Conservation (phyloP, 2,329 filamentous ascomycete species). For the Dothistroma pini region DNA sequence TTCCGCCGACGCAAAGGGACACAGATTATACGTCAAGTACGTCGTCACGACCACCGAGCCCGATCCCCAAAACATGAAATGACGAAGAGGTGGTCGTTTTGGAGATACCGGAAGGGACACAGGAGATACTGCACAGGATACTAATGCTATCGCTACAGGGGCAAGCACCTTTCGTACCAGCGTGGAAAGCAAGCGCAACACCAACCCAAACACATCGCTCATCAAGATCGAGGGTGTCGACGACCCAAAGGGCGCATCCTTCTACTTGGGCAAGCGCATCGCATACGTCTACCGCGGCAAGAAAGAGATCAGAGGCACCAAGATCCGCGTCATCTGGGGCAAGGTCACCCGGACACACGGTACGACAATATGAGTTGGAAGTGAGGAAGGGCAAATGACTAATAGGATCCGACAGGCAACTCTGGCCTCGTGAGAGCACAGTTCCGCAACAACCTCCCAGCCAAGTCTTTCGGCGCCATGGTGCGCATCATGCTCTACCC, state of each 20-base stretch:
- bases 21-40: conserved; percentile 37
- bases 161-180: conserved; percentile 97
- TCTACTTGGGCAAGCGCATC: conserved; percentile 99
- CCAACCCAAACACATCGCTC: conserved; percentile 75
- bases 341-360: conserved; percentile 95
- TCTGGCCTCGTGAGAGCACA: conserved; percentile 96
- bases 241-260: conserved; percentile 83
- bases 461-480: conserved; percentile 82
- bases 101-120: background rate
- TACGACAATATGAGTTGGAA: conserved; percentile 43
- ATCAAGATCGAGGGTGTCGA: conserved; percentile 99
- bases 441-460: conserved; percentile 93
- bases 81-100: background rate
- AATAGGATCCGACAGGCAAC: conserved; percentile 63
- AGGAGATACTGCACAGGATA: background rate
- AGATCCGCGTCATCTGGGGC: conserved; percentile 98
- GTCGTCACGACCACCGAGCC: conserved; percentile 7
- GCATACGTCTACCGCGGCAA: conserved; percentile 97
- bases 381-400: conserved; percentile 13
- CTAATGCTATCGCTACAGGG: conserved; percentile 54
- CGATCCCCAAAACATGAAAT: background rate
- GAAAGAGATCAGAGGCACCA: conserved; percentile 93
- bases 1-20: conserved; percentile 26
- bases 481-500: conserved; percentile 42
- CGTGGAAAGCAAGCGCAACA: conserved; percentile 92